Base-by-base conservation (phyloP, 768 basidiomycete species). In the Asterophora lycoperdoides region DNA sequence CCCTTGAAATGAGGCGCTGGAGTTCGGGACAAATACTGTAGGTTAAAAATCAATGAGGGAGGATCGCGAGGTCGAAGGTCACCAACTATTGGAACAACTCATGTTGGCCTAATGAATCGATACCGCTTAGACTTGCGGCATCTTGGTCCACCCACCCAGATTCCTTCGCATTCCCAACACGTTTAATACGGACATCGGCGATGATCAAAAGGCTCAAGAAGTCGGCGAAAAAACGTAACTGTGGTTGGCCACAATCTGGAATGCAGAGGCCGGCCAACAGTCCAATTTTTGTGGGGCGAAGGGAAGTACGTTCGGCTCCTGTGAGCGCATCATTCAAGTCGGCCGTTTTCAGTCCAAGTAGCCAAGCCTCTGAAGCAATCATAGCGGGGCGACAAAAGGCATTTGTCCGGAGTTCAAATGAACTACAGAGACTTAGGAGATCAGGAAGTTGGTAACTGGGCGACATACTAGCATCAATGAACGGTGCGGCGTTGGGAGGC, bases 211-310 rank as follows among this genome's bases (percentile, higher is more conserved):
- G 52, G 34, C 72, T 70, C 47, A 78, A 56, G 39, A 83, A 72
- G 51, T 83, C 78, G 28, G 74, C 68, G 42, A 78, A 63, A 30
- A 81, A 65, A 28, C 70, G 65, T 18, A 86, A 64, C 59, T 85
- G 84, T 0, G 79, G 65, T 7, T 67, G 64, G 56, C 84, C 83
- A 54, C 76, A 78, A 2, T 65, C 73, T 7, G 84, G 83, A 55
- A 79, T 77, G 56, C 80, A 82, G 1, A 83, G 69, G 1, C 80
- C 70, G 1, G 79, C 80, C 23, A 83, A 69, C 18, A 86, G 64
- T 1, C 80, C 81, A 17, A 65, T 52, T 56, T 71, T 72, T 17
- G 57, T 58, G 8, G 65, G 49, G 15, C 46, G 57, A 28, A 71
- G 56, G 33, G 49, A 46, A 9, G 53, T 53, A 5, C 60, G 64